phyloP scores from a whole-genome alignment of 2,329 filamentous ascomycete species.

The Penicillium sclerotiorum region DNA sequence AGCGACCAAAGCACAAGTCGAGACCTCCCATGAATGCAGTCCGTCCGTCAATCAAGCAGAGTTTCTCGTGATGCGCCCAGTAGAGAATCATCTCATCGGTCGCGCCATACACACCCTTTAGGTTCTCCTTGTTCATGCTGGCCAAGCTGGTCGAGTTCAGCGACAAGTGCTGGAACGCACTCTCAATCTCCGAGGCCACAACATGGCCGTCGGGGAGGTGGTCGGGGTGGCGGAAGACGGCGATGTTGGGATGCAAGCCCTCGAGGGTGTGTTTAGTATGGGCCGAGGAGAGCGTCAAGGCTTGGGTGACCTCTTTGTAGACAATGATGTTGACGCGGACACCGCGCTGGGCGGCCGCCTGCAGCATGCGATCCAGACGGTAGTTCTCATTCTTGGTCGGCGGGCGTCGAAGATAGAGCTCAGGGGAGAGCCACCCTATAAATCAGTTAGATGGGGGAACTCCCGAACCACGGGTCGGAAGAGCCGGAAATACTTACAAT shows the following conservation, averaged over 20 bases:
- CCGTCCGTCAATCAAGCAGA: constrained; percentile 77
- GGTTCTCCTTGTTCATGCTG: constrained; percentile 69
- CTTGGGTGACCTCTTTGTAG: constrained; percentile 86
- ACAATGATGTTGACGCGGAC: constrained; percentile 85
- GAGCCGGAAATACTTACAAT: constrained; percentile 56
- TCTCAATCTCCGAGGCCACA: constrained; percentile 60
- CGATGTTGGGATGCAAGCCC: constrained; percentile 77
- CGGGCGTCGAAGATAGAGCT: constrained; percentile 81
- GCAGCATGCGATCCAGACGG: constrained; percentile 79
- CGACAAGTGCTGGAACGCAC: constrained; percentile 59
- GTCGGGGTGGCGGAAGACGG: constrained; percentile 88
- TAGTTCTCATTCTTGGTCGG: constrained; percentile 81
- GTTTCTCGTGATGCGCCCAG: constrained; percentile 93
- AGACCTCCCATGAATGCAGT: constrained; percentile 89
- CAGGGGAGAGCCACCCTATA: constrained; percentile 77
- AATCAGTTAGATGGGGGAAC: constrained; percentile 12
- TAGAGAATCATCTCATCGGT: constrained; percentile 80
- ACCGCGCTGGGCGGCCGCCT: constrained; percentile 78
- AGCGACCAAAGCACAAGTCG: constrained; percentile 85
- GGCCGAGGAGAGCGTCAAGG: constrained; percentile 62
- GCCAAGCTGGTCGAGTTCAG: constrained; percentile 59
- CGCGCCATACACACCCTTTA: constrained; percentile 80
- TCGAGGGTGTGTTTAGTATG: constrained; percentile 83
- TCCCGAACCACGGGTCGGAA: background rate
- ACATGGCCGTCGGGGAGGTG: constrained; percentile 75